These are phyloP conservation scores for Lichtheimia ornata DNA, from an alignment of 371 early-diverging fungal genomes.

Conservation along the genomic window DNA sequence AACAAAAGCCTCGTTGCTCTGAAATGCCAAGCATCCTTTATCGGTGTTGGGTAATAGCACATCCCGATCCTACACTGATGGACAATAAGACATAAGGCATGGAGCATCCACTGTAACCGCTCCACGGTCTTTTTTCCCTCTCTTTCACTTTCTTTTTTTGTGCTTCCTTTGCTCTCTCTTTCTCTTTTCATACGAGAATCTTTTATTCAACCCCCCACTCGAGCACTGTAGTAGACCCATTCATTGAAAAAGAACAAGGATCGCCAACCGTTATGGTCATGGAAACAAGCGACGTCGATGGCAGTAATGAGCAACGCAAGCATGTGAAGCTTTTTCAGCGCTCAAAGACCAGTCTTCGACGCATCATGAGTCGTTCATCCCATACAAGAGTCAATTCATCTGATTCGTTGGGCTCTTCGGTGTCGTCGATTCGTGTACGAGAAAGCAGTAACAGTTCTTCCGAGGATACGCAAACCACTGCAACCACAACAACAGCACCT, in stretches of 20 bases:
- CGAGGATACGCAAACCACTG: neutral
- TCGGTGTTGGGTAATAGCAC: too few species aligned
- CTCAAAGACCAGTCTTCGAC: conserved; percentile 1
- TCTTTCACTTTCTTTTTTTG: conserved; percentile 2
- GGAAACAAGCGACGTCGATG: conserved; percentile 6
- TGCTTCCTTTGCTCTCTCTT: conserved; percentile 7
- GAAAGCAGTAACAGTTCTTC: conserved; percentile 2
- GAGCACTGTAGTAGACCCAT: neutral
- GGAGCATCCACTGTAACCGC: too few species aligned
- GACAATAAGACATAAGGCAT: too few species aligned
- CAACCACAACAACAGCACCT: neutral
- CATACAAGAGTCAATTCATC: neutral
- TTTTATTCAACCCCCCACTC: neutral
- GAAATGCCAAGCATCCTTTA: too few species aligned
- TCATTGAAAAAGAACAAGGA: neutral
- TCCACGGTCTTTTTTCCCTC: conserved; percentile 2
- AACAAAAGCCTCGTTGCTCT: too few species aligned
- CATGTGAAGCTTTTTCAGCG: conserved; percentile 10
- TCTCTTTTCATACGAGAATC: neutral
- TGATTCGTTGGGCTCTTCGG: neutral
- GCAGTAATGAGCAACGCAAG: conserved; percentile 2
- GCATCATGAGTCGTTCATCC: conserved; percentile 2
- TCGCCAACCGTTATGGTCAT: neutral
- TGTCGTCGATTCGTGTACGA: neutral
- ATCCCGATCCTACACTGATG: too few species aligned